Evolutionary conservation across 2,329 filamentous ascomycete species (phyloP), one percentile per base, ranked within the genome.

Genomic region (Myriosclerotinia duriaeana): DNA sequence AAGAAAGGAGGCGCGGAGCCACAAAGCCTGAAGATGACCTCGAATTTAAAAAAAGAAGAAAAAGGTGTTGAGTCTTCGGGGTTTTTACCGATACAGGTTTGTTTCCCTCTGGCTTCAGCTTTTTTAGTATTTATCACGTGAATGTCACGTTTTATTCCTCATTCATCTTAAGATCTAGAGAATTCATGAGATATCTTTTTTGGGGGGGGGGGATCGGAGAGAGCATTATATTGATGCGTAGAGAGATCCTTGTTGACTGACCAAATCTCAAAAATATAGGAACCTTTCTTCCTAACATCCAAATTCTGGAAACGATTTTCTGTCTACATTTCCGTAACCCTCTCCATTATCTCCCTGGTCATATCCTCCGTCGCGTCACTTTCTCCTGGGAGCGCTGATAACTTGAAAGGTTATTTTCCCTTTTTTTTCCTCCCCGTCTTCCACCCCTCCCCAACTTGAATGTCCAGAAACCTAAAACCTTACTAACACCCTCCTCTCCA

Each of bases 251-350:
- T 40, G 0, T 9, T 5, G 2, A 11, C 44, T 61, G 38, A 61
- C n/a, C 8, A 34, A 38, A 0, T 7, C n/a, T 5, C 2, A 34
- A 20, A 40, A 6, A 66, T 34, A 34, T 22, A 72, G 67, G 58
- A 58, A 56, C 66, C n/a, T 5, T 70, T 66, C n/a, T 71, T 68
- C 48, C 17, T 68, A 6, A 72, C 71, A 6, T 70, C 69, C 3
- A 65, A 34, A 48, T 73, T 74, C 67, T 72, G 71, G 71, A 74
- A 74, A 68, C 72, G 72, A 8, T 69, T 72, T 66, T 69, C 69
- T 0, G 73, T 74, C 34, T 55, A 68, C 22, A 26, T 67, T 0
- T 71, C 73, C 22, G 69, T 74, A 1, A 22, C 61, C 1, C 62
- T 74, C 5, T 74, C 72, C 0, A 58, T 68, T 0, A 65, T 61